Evolutionary conservation across 2,329 filamentous ascomycete species (phyloP), one percentile per base, ranked within the genome.

Genomic region (Ophiostoma populinum): DNA sequence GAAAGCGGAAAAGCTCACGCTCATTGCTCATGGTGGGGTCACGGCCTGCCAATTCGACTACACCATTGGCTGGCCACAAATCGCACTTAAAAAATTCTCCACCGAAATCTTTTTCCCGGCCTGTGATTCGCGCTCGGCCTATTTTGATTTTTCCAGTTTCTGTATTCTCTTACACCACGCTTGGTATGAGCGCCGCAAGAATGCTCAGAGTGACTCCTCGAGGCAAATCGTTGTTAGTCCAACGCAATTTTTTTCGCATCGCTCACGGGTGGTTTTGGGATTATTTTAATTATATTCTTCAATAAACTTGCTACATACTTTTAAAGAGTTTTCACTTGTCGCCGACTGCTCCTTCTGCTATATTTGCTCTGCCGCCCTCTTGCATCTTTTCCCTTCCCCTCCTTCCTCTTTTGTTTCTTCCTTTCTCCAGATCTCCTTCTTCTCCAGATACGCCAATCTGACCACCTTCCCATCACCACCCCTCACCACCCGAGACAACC

Each of bases 361-460:
- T 37, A 45, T 46, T 42, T 49, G 45, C 43, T 40, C 46, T 29
- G 42, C 42, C 45, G 13, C 28, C 30, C 27, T 24, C 45, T n/a
- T 32, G 17, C 34, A 22, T 29, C 24, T 29, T 16, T 21, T 21
- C 20, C 30, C 27, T 35, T 15, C 22, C 13, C 16, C 10, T n/a
- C 11, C 13, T 18, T 24, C 27, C 18, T 8, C 26, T 30, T 18
- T 31, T 19, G 5, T 33, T 24, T 18, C 20, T 16, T 7, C 16
- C 16, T 16, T 17, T 27, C 27, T 34, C 36, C 24, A 29, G 17
- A 33, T 30, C 13, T 30, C 27, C 13, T 13, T 20, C 24, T 37
- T 25, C 30, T 18, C 26, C 21, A 27, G 29, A 28, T 24, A 16
- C 26, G 26, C 36, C 21, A 24, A 18, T 34, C 19, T 25, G 22